Base-by-base conservation (phyloP, 805 yeast species). In the Yueomyces sinensis region DNA sequence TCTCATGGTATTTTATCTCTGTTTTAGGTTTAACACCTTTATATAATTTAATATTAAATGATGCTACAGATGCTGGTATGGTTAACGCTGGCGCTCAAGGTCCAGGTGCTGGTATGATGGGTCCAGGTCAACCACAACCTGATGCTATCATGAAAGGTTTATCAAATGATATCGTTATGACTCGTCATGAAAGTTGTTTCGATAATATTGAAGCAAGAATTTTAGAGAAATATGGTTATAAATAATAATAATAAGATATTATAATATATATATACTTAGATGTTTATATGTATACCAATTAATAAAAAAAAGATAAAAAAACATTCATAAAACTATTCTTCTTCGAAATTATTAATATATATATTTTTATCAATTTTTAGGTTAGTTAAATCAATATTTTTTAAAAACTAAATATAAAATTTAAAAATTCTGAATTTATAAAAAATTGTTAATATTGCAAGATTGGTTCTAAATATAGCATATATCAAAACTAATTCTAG, bases 1-100 rank as follows among this genome's bases (percentile, higher is more conserved):
- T 91, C 16, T 84, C 96, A 4, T 91, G 97, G 97, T 91, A 89
- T 55, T 82, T 91, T 54, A 81, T 89, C 35, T 82, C 84, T 36
- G 71, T 84, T 40, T 56, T 87, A 33, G 97, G 97, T 20, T 66
- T 91, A 40, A 72, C 73, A 44, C 80, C 95, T 0, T 76, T 91
- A 2, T 80, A 78, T 53, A 69, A 81, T 27, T 66, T 89, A 35
- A 42, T 86, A 6, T 67, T 83, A 20, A 41, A 47, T 9, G 45
- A 44, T 13, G 29, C 56, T 46, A 32, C 45, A 31, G 44, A 51
- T 40, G 29, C 22, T 9, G 19, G 24, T 19, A 18, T 32, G 13
- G 27, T 28, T 15, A 42, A 47, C 38, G 40, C 44, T 55, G 49
- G 43, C 39, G 49, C 43, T 27, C 53, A 46, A 32, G 43, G 43